Base-by-base conservation (phyloP, 2,329 filamentous ascomycete genomes). In the Sporothrix globosa region DNA sequence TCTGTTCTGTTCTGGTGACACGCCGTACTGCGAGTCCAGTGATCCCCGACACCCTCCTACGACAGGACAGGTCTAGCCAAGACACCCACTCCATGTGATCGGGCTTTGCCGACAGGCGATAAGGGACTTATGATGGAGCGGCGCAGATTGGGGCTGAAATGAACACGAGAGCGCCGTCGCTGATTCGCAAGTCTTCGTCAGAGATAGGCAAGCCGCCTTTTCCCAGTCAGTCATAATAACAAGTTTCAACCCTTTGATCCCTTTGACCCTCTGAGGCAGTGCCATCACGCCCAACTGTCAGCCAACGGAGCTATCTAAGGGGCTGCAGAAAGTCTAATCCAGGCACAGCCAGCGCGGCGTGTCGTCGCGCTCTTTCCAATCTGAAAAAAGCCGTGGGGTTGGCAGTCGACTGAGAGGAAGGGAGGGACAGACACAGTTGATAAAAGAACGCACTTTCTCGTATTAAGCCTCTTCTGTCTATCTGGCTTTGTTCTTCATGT, bases 81-180 rank as follows among this genome's bases (percentile, higher is more conserved):
- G 52, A 39, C n/a, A 56, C 52, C 24, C n/a, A 46, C 14, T 50
- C 53, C 21, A n/a, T 34, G 48, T 46, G 67, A 21, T 61, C 67
- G 67, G 67, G 67, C 54, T 39, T 52, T 60, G 67, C 67, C 67
- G 67, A 46, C 27, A 21, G 13, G 39, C 67, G 67, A 69, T 69
- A 69, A 69, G 67, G 27, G 67, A 46, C 58, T 13, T 21, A 44
- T 52, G 54, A 50, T 27, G 3, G 41, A 13, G 27, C 41, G n/a
- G 27, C 41, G 19, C 24, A 46, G 10, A 48, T 39, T 44, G 30
- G 53, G 52, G 24, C 52, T 10, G 66, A 58, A 24, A 14, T 39
- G 34, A 14, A 58, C 53, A 68, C 67, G 53, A 39, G 67, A 60
- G 50, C 65, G 30, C 30, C 41, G 58, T 63, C 46, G 61, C 63